A percentile compares a stretch with the other conserved stretches of the same genome.
Evolutionary conservation across 2,329 filamentous ascomycete genomes (phyloP).

Genomic region (Aureobasidium zeae): DNA sequence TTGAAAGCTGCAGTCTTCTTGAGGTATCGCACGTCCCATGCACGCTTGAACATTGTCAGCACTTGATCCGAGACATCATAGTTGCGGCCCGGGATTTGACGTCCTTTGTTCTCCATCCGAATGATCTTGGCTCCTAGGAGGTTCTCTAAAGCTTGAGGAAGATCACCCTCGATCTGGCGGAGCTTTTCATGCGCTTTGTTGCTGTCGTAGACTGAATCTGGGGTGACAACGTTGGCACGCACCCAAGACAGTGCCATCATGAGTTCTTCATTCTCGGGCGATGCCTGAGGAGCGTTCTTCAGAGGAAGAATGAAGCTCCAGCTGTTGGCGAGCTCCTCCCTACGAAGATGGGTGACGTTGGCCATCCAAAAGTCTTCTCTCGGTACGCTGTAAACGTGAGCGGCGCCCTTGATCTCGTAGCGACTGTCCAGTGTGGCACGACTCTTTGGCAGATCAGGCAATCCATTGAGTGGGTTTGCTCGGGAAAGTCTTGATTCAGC

Average conservation of each 20-base stretch:
- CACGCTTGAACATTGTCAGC: constrained; percentile 48
- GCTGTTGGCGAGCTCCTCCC: constrained; percentile 24
- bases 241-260: constrained; percentile 36
- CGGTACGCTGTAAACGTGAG: constrained; percentile 36
- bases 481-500: constrained; percentile 35
- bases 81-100: constrained; percentile 49
- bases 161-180: constrained; percentile 21
- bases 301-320: constrained; percentile 17
- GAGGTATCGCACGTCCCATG: constrained; percentile 44
- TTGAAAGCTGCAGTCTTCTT: constrained; percentile 54
- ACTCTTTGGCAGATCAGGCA: constrained; percentile 16
- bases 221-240: constrained; percentile 37
- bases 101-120: constrained; percentile 51
- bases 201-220: constrained; percentile 32
- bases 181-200: constrained; percentile 35
- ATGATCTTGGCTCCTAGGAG: constrained; percentile 47
- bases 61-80: constrained; percentile 56
- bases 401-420: constrained; percentile 35
- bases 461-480: constrained; percentile 16
- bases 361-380: constrained; percentile 46
- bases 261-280: constrained; percentile 18
- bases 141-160: constrained; percentile 45
- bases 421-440: constrained; percentile 36
- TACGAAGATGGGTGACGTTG: constrained; percentile 36
- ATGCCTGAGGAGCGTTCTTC: constrained; percentile 16